Evolutionary conservation across 768 basidiomycete genomes (phyloP), one percentile per base, ranked within the genome.

Genomic region (Leccinellum albellum): DNA sequence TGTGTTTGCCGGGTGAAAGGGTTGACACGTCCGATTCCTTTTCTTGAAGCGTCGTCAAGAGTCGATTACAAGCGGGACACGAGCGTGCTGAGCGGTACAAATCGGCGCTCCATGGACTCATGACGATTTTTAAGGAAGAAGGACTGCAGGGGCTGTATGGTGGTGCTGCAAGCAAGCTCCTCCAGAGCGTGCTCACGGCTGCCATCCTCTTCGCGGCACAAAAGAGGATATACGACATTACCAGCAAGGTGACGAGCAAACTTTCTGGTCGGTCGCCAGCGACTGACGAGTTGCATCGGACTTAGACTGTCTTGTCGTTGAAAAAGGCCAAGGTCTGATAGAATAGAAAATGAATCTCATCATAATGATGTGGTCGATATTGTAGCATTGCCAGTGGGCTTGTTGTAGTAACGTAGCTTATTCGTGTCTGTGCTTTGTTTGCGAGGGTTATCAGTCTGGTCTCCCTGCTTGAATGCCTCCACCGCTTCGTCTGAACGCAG

Each of bases 161-260:
- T 62, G 95, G 95, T 6, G 82, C 95, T 26, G 80, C 80, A 14
- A 91, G 87, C 66, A 99, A 99, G 75, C 84, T 99, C 21, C 56
- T 90, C 5, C 96, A 98, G 73, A 93, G 89, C 61, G 91, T 97
- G 1, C 78, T 98, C 50, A 96, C 94, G 8, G 94, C 94, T 15
- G 93, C 94, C 6, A 92, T 98, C 63, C 79, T 98, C 61, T 98
- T 98, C 68, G 89, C 87, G 14, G 84, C 89, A 7, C 96, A 98
- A 72, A 82, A 87, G 65, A 81, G 93, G 61, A 83, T 91, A 54
- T 91, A 86, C 56, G 87, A 90, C 63, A 58, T 86, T n/a, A 85
- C 83, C 13, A 89, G 84, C 66, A 68, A 74, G 75, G 78, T 78
- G 42, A 54, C 29, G 44, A 33, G 12, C 2, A 2, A n/a, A 3